phyloP scores from a whole-genome alignment of 2,329 filamentous ascomycete species.

The Acephala macrosclerotiorum region DNA sequence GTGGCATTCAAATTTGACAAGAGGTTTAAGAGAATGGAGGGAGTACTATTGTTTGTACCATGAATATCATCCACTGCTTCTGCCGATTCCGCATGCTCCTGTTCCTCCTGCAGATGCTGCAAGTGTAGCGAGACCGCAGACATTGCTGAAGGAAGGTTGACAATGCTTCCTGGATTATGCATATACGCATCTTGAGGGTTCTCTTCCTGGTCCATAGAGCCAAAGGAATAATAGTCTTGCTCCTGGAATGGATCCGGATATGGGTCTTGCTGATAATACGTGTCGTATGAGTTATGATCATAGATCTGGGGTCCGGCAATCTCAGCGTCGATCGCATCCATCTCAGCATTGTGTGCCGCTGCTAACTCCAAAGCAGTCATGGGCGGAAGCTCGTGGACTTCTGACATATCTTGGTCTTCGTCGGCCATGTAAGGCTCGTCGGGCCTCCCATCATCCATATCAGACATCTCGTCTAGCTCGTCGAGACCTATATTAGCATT shows the following conservation, averaged over 20 bases:
- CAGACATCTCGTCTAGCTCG: constrained; percentile 23
- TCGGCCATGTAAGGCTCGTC: constrained; percentile 28
- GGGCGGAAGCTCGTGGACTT: constrained; percentile 38
- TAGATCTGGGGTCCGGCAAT: constrained; percentile 38
- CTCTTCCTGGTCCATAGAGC: constrained; percentile 4
- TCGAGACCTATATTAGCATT: constrained; percentile 29
- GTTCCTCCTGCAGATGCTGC: constrained; percentile 42
- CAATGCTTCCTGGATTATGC: constrained; percentile 10
- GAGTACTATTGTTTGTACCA: constrained; percentile 39
- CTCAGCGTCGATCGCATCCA: constrained; percentile 39
- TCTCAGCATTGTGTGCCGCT: constrained; percentile 32
- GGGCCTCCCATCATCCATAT: constrained; percentile 24
- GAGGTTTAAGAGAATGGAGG: constrained; percentile 36
- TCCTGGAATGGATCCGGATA: constrained; percentile 9
- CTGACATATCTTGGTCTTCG: constrained; percentile 43
- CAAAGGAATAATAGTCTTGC: constrained; percentile 6
- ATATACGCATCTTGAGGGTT: constrained; percentile 8
- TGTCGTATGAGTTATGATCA: constrained; percentile 4
- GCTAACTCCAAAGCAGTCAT: constrained; percentile 34
- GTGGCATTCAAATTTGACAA: constrained; percentile 9
- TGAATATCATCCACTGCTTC: constrained; percentile 32
- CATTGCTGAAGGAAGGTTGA: constrained; percentile 38
- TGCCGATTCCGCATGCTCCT: constrained; percentile 37
- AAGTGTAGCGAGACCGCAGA: constrained; percentile 41
- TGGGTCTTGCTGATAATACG: neutral